phyloP scores from a whole-genome alignment of 78 protist genomes.

The Blattamonas nauphoetae region DNA sequence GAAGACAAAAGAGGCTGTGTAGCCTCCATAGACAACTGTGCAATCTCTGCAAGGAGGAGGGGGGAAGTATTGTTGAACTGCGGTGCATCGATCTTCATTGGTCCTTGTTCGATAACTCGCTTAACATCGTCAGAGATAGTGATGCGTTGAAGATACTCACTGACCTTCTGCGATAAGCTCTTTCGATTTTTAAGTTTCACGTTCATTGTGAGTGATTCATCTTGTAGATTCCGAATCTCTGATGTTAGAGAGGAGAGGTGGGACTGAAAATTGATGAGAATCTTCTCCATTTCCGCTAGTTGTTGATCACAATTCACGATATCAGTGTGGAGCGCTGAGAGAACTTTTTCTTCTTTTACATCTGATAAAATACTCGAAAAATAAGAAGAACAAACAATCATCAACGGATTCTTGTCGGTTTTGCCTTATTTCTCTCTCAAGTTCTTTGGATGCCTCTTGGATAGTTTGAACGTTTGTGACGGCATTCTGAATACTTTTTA shows the following conservation, averaged over 20 bases:
- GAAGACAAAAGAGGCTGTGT: not conserved
- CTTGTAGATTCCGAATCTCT: slow-evolving; percentile 45
- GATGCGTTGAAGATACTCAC: not conserved
- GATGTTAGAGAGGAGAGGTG: slow-evolving; percentile 29
- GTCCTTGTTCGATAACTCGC: not conserved
- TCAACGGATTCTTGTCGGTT: not conserved
- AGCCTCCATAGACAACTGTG: not conserved
- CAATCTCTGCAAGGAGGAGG: not conserved
- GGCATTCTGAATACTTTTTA: no score
- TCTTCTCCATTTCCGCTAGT: slow-evolving; percentile 28
- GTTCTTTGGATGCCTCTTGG: not conserved
- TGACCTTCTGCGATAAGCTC: not conserved
- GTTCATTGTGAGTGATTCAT: slow-evolving; percentile 34
- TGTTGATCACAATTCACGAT: slow-evolving; percentile 30
- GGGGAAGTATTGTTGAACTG: not conserved
- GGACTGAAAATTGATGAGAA: slow-evolving; percentile 33
- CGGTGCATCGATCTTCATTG: not conserved
- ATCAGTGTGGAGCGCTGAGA: slow-evolving; percentile 31
- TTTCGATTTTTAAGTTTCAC: slow-evolving; percentile 28
- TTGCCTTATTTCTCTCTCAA: not conserved
- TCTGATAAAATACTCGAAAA: not conserved
- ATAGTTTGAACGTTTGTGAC: no score
- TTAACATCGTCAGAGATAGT: not conserved
- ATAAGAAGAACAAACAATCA: not conserved
- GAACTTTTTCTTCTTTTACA: slow-evolving; percentile 12